Evolutionary conservation across 192 early-diverging fungal species (phyloP).

Genomic region (Linnemannia zychae): DNA sequence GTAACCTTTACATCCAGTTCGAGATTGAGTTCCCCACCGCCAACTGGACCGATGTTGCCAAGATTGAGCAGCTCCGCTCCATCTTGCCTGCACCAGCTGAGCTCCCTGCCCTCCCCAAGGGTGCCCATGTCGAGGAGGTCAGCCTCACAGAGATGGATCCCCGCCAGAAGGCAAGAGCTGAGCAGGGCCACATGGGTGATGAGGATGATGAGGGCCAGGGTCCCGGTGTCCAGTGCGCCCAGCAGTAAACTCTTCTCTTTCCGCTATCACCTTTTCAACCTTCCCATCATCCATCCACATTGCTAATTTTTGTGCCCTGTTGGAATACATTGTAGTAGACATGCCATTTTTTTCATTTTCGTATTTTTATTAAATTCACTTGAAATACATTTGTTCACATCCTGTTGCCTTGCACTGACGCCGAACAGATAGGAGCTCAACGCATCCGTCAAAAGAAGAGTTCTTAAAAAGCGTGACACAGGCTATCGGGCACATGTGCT

Average conservation of each 20-base stretch:
- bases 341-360: not conserved
- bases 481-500: too few species aligned
- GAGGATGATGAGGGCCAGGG: conserved; percentile 80
- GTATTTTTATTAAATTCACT: not conserved
- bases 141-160: conserved; percentile 82
- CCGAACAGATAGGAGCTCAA: too few species aligned
- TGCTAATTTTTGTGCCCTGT: not conserved
- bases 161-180: conserved; percentile 73
- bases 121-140: conserved; percentile 85
- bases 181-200: conserved; percentile 69
- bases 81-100: conserved; percentile 84
- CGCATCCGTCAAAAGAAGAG: too few species aligned
- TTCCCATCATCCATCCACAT: conserved; percentile 16
- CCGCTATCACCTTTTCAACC: not conserved
- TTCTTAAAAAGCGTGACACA: not conserved
- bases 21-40: conserved; percentile 90
- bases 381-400: not conserved
- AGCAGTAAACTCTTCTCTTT: conserved; percentile 77
- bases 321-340: conserved; percentile 10
- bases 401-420: not conserved
- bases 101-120: conserved; percentile 65
- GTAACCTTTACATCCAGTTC: conserved; percentile 95
- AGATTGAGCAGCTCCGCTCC: conserved; percentile 80
- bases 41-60: conserved; percentile 82
- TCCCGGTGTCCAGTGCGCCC: conserved; percentile 94